A percentile compares a stretch with the other conserved stretches of the same genome.
These are phyloP conservation scores for Colletotrichum sp. DNA, from an alignment of 2,329 filamentous ascomycete genomes.

Conservation along the genomic window DNA sequence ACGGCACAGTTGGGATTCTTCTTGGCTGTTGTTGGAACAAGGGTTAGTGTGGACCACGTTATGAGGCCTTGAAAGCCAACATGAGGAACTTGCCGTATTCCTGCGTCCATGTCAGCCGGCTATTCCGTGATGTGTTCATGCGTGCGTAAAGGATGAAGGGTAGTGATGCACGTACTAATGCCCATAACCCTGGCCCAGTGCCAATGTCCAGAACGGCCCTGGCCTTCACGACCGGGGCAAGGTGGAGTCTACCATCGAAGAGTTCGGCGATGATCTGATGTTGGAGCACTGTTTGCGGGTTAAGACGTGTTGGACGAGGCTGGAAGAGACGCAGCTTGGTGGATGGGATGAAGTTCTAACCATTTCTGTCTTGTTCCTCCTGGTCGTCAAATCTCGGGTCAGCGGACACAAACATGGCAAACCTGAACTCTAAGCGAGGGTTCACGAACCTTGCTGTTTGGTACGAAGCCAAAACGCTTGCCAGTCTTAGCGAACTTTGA, in stretches of 20 bases:
- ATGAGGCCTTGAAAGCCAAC: background rate
- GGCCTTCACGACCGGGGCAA: conserved; percentile 29
- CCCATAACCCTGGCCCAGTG: conserved; percentile 33
- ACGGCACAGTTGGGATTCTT: conserved; percentile 29
- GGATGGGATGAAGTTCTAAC: conserved; percentile 19
- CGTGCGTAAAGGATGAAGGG: background rate
- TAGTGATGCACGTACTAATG: conserved; percentile 25
- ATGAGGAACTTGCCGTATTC: conserved; percentile 25
- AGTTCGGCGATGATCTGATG: conserved; percentile 32
- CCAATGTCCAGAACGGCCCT: conserved; percentile 31
- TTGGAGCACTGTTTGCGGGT: conserved; percentile 26
- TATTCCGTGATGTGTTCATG: background rate
- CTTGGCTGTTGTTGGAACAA: conserved; percentile 20
- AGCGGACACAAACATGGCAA: background rate
- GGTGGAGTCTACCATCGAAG: conserved; percentile 30
- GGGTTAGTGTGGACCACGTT: background rate
- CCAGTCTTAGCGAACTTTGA: conserved; percentile 5
- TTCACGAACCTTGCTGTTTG: conserved; percentile 13
- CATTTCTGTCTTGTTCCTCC: conserved; percentile 33
- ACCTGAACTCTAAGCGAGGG: background rate
- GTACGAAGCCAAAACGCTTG: conserved; percentile 15
- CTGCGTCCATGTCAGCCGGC: conserved; percentile 16
- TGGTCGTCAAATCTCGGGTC: conserved; percentile 4
- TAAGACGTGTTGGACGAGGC: background rate
- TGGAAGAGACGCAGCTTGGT: background rate